phyloP scores from a whole-genome alignment of 306 rosid genomes.

The Alnus rubra region DNA sequence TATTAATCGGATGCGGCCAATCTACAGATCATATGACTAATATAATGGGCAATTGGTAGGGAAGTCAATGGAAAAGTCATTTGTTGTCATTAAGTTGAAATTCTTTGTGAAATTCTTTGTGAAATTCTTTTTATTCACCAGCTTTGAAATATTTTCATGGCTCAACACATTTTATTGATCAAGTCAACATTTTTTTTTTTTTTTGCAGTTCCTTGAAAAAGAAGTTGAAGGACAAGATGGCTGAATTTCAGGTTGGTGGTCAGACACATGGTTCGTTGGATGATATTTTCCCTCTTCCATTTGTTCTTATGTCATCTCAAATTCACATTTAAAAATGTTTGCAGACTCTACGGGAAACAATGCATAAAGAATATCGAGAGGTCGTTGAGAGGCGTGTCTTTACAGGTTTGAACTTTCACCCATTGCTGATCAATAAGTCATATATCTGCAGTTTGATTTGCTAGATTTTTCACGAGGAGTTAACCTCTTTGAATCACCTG shows the following conservation, averaged over 20 bases:
- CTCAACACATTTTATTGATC: slow-evolving; percentile 21
- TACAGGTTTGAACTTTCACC: slow-evolving; percentile 61
- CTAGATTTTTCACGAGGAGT: slow-evolving; percentile 22
- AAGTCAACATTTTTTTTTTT: slow-evolving; percentile 20
- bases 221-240: slow-evolving; percentile 93
- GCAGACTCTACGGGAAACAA: slow-evolving; percentile 73
- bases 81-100: neutral
- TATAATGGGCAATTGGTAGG: neutral
- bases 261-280: slow-evolving; percentile 7
- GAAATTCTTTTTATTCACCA: neutral
- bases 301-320: neutral
- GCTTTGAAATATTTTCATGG: neutral
- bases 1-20: neutral
- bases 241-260: slow-evolving; percentile 87
- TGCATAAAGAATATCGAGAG: slow-evolving; percentile 86
- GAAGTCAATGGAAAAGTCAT: neutral
- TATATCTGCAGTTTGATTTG: slow-evolving; percentile 30
- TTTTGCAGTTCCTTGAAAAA: slow-evolving; percentile 79
- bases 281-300: neutral
- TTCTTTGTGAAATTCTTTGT: too few relatives aligned
- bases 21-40: neutral
- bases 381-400: slow-evolving; percentile 95
- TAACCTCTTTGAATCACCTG: slow-evolving; percentile 19
- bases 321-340: slow-evolving; percentile 21
- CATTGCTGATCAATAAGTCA: slow-evolving; percentile 4